phyloP scores from a whole-genome alignment of 1,139 yeast genomes.

The Lipomyces yarrowii region DNA sequence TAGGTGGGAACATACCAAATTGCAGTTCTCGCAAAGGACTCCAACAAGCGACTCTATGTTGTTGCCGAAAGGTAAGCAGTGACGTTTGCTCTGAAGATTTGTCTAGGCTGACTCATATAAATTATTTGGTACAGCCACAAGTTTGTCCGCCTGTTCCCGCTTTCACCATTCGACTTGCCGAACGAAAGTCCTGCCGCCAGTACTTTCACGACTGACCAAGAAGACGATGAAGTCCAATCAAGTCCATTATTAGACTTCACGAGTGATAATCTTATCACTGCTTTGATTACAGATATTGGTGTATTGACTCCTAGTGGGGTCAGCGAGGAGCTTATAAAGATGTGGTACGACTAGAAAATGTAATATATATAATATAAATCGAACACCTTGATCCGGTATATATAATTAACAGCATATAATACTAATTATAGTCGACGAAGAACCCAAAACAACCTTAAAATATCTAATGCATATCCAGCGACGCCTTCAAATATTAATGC shows the following conservation, averaged over 20 bases:
- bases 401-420: not conserved
- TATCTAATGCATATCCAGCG: not conserved
- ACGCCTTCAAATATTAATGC: not conserved
- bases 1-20: conserved; percentile 92
- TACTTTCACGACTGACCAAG: conserved; percentile 41
- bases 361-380: too few species aligned
- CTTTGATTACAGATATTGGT: conserved; percentile 93
- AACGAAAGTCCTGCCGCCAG: conserved; percentile 47
- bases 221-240: conserved; percentile 37
- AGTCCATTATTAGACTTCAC: conserved; percentile 82
- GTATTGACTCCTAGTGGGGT: conserved; percentile 97
- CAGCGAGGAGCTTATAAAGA: conserved; percentile 93
- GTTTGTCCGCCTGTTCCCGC: conserved; percentile 93
- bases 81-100: not conserved
- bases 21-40: conserved; percentile 87
- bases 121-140: conserved; percentile 63
- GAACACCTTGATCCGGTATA: too few species aligned
- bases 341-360: conserved; percentile 86
- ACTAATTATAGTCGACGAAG: not conserved
- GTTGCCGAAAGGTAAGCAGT: conserved; percentile 62
- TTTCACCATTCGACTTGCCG: conserved; percentile 91
- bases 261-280: conserved; percentile 93
- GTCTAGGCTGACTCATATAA: not conserved
- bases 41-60: conserved; percentile 91
- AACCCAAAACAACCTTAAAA: not conserved